Evolutionary conservation across 164 flowering plant species (phyloP).

Genomic region (Magnolia officinalis): DNA sequence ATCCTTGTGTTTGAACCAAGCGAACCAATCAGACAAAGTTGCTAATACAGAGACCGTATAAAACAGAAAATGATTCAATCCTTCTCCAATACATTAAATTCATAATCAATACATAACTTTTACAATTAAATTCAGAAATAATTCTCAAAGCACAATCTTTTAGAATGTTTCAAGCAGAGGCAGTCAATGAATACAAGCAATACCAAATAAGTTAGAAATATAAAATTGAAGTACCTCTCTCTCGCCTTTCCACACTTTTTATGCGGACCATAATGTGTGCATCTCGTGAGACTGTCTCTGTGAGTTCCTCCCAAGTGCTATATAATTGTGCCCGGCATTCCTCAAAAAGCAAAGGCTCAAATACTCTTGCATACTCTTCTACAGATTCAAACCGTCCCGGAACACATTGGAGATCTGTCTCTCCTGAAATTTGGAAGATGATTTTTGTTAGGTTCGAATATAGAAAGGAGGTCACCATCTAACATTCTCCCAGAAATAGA

Average conservation of each 20-base stretch:
- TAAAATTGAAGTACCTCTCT: constrained; percentile 62
- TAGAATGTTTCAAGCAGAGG: not conserved
- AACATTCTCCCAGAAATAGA: not conserved
- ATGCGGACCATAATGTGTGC: constrained; percentile 69
- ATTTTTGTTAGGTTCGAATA: not conserved
- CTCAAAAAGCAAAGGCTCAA: constrained; percentile 98
- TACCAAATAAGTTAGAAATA: not conserved
- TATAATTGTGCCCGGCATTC: constrained; percentile 95
- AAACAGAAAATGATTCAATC: too few species aligned
- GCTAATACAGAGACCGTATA: too few species aligned
- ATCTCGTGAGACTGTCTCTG: constrained; percentile 68
- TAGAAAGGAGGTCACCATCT: not conserved
- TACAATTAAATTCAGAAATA: too few species aligned
- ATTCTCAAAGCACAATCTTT: too few species aligned
- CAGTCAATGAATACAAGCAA: not conserved
- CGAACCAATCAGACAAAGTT: too few species aligned
- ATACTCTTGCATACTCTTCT: constrained; percentile 88
- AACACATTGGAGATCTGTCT: constrained; percentile 81
- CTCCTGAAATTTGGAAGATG: constrained; percentile 43
- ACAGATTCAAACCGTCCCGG: constrained; percentile 91
- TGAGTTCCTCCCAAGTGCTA: constrained; percentile 88
- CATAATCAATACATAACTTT: too few species aligned
- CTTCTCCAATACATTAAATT: too few species aligned
- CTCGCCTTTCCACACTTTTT: constrained; percentile 76
- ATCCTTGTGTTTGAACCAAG: too few species aligned